A percentile compares a stretch with the other conserved stretches of the same genome.
Conservation (phyloP, 371 early-diverging fungal species). For the Mortierella sp. region DNA sequence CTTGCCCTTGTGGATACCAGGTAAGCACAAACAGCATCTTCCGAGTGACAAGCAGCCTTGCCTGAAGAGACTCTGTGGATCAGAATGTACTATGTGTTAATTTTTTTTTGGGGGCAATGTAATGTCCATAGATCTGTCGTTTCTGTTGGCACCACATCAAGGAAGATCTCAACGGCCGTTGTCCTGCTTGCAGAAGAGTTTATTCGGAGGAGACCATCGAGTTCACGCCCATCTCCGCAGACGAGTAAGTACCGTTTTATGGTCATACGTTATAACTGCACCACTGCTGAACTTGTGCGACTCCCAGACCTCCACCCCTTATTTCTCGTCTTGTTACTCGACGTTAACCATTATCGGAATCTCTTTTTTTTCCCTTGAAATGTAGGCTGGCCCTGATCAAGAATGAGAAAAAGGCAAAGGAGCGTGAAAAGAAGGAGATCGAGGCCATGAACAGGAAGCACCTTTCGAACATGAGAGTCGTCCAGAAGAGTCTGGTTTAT, state of each 20-base stretch:
- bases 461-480: conserved; percentile 92
- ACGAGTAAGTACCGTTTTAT: conserved; percentile 76
- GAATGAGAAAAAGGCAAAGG: conserved; percentile 89
- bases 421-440: conserved; percentile 90
- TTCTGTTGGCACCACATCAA: conserved; percentile 99
- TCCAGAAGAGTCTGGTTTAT: conserved; percentile 96
- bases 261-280: background rate
- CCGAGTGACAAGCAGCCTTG: too few relatives aligned
- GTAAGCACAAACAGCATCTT: conserved; percentile 59
- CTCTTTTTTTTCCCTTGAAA: background rate
- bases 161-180: conserved; percentile 91
- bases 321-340: background rate
- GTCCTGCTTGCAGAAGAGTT: conserved; percentile 93
- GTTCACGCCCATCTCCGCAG: conserved; percentile 90
- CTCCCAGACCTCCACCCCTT: conserved; percentile 4
- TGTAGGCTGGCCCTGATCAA: conserved; percentile 72
- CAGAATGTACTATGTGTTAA: background rate
- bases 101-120: background rate
- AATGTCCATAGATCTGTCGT: conserved; percentile 88
- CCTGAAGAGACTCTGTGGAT: too few relatives aligned
- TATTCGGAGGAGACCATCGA: conserved; percentile 92
- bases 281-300: background rate
- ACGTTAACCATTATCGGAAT: conserved; percentile 1
- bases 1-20: conserved; percentile 99
- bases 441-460: conserved; percentile 90